Evolutionary conservation across 805 yeast species (phyloP), one percentile per base, ranked within the genome.

Genomic region (Cyberlindnera galapagoensis): DNA sequence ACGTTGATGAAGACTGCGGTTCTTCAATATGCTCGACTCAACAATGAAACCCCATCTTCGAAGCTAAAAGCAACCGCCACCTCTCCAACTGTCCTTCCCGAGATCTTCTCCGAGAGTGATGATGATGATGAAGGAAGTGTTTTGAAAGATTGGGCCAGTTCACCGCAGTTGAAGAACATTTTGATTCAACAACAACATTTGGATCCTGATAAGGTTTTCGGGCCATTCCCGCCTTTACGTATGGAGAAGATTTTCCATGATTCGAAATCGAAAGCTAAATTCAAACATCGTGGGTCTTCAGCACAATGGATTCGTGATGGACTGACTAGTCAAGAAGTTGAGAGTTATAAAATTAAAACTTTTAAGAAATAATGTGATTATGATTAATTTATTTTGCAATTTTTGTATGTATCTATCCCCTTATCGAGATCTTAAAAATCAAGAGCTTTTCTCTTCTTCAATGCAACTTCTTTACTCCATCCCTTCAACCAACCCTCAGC

Each of bases 191-290:
- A 67, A 38, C 80, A 75, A 48, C 52, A 51, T 18, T 59, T 79
- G 39, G 79, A 85, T 47, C 88, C 92, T 0, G 74, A 67, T 39
- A 52, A 65, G 13, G 70, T 85, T 1, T 84, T 86, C 59, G 95
- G 94, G 0, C 79, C 82, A 6, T 70, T 81, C 20, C 80, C 82
- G 0, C 76, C 76, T 3, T 59, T 82, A 36, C 71, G 76, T 32
- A 74, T 80, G 60, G 84, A 76, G 33, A 85, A 77, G 40, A 73
- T 82, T 4, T 84, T 82, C 49, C 69, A 65, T 21, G 43, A 41
- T n/a, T 58, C 74, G 4, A 33, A 37, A 6, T 60, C 67, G 31
- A 54, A 68, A 4, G 62, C 75, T n/a, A 65, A 70, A 41, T 58
- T 66, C 34, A 63, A 80, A 40, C 69, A 76, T 3, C 64, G 75